Evolutionary conservation across 768 basidiomycete species (phyloP), one percentile per base, ranked within the genome.

Genomic region (Rubroboletus satanas): DNA sequence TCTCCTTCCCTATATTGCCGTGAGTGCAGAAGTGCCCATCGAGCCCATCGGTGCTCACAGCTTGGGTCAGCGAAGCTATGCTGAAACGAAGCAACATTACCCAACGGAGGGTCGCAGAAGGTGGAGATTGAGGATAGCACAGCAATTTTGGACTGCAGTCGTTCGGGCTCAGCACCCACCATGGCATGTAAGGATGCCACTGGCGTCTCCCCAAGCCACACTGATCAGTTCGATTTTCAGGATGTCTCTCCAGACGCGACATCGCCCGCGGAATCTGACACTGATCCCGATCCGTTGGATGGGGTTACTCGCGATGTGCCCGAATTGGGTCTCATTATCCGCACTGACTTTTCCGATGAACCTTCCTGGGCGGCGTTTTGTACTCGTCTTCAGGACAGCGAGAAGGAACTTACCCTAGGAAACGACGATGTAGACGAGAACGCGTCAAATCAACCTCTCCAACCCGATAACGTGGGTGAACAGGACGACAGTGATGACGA

Each of bases 341-440:
- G 90, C 37, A 85, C 88, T 10, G 87, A 91, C 62, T 90, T 79
- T 66, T 76, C 82, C 9, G 71, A 87, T 64, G 85, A 90, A 33
- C 72, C 74, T 7, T 81, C 88, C 1, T 91, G 89, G 89, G 63
- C 72, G 12, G 57, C 67, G 0, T 88, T 90, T 67, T 71, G 67
- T 52, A 58, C 65, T 5, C 75, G 75, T 54, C 71, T 92, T 11
- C 74, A 75, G 45, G 76, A 74, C 7, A 77, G 78, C 11, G 88
- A 90, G 62, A 77, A 75, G 52, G 87, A 88, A 28, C 74, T 87
- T 17, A 55, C 74, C 33, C 57, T 55, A 26, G 59, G 49, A 35
- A 47, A 52, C 21, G 67, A 62, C 48, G 70, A 71, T n/a, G 53
- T 51, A 51, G 58, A 67, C 55, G 61, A 64, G 47, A 60, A 52